Conservation (phyloP, 768 basidiomycete genomes). For the Suillus placidus region DNA sequence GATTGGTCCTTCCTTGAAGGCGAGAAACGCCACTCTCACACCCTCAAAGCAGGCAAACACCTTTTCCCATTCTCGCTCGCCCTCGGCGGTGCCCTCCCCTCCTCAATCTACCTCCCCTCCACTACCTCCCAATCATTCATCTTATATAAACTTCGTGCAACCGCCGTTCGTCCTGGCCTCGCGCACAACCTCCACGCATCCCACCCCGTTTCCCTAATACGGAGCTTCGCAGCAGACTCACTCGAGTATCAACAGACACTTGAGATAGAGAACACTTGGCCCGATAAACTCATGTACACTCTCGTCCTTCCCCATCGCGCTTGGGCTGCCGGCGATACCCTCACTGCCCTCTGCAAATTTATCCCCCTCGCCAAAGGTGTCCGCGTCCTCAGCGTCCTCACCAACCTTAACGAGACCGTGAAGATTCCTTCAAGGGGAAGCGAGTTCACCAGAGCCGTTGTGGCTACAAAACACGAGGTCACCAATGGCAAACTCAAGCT, state of each 20-base stretch:
- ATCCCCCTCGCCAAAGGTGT: slow-evolving; percentile 86
- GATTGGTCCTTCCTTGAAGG: slow-evolving; percentile 94
- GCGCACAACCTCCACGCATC: slow-evolving; percentile 66
- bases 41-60: slow-evolving; percentile 95
- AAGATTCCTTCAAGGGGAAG: slow-evolving; percentile 60
- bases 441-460: slow-evolving; percentile 62
- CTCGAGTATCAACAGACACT: slow-evolving; percentile 96
- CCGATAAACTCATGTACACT: slow-evolving; percentile 94
- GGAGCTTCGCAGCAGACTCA: slow-evolving; percentile 78
- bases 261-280: slow-evolving; percentile 97
- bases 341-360: slow-evolving; percentile 85
- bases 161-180: slow-evolving; percentile 77
- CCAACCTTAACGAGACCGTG: slow-evolving; percentile 73
- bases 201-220: slow-evolving; percentile 64
- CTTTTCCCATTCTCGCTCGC: slow-evolving; percentile 90
- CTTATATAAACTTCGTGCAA: slow-evolving; percentile 87
- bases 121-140: slow-evolving; percentile 65
- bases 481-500: slow-evolving; percentile 54
- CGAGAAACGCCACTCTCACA: slow-evolving; percentile 75
- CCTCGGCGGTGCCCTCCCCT: slow-evolving; percentile 84
- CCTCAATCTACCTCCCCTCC: slow-evolving; percentile 58
- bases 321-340: slow-evolving; percentile 86
- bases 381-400: slow-evolving; percentile 63
- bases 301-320: slow-evolving; percentile 95
- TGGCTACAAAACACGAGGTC: slow-evolving; percentile 70